A percentile compares a stretch with the other conserved stretches of the same genome.
phyloP scores from a whole-genome alignment of 2,329 filamentous ascomycete species.

The Nannizziopsis barbatae region DNA sequence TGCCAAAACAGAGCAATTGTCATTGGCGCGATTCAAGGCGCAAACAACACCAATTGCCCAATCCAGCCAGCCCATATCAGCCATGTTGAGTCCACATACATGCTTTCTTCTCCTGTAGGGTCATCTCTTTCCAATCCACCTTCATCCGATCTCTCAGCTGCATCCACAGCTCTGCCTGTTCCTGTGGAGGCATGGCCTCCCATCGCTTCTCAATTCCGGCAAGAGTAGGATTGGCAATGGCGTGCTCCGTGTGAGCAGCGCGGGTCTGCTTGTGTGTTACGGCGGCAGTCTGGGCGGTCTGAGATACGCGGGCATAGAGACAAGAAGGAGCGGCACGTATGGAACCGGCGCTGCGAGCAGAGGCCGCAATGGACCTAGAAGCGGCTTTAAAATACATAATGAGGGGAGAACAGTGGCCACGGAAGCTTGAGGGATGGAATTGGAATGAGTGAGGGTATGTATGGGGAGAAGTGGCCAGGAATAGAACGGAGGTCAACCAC shows the following conservation, averaged over 20 bases:
- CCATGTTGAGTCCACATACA: constrained; percentile 54
- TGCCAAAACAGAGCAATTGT: background rate
- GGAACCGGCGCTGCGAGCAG: constrained; percentile 27
- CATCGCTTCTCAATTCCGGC: constrained; percentile 99
- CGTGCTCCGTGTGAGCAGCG: constrained; percentile 53
- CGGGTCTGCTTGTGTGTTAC: constrained; percentile 42
- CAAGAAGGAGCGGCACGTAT: constrained; percentile 28
- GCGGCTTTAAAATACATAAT: constrained; percentile 40
- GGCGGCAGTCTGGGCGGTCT: constrained; percentile 27
- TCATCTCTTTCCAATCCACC: constrained; percentile 91
- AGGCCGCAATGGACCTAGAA: constrained; percentile 35
- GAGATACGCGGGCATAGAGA: constrained; percentile 28
- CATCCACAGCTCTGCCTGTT: constrained; percentile 99
- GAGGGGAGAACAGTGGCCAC: constrained; percentile 9
- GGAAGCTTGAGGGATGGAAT: constrained; percentile 19
- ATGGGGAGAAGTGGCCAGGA: constrained; percentile 1
- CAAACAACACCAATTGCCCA: background rate
- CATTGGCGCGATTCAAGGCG: background rate
- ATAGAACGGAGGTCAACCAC: constrained; percentile 5
- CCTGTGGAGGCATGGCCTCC: constrained; percentile 94
- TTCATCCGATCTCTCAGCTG: constrained; percentile 96
- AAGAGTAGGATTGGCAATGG: constrained; percentile 94
- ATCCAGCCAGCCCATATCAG: background rate
- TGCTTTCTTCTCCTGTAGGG: constrained; percentile 95
- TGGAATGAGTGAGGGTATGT: constrained; percentile 16